Evolutionary conservation across 177 flowering plant species (phyloP).

Genomic region (Vitis hybrid): DNA sequence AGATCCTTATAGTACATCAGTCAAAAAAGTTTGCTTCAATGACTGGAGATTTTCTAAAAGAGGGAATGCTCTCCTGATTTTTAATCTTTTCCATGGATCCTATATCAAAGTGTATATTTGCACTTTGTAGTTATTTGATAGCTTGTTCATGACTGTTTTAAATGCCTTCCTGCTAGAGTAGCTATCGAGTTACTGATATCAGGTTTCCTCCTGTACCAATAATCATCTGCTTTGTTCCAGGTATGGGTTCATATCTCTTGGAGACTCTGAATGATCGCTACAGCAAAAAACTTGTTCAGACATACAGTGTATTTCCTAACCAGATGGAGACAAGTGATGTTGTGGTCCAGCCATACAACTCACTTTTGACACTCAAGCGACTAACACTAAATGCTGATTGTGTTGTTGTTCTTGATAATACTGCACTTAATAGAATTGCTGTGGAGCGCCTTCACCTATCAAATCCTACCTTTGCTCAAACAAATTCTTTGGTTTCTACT

Average conservation of each 20-base stretch:
- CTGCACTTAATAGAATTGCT: slow-evolving; percentile 93
- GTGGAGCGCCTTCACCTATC: slow-evolving; percentile 91
- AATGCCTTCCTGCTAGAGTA: slow-evolving; percentile 4
- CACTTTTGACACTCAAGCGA: slow-evolving; percentile 93
- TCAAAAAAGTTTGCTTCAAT: too few relatives aligned
- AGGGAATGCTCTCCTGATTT: too few relatives aligned
- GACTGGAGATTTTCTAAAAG: too few relatives aligned
- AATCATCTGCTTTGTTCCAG: slow-evolving; percentile 38
- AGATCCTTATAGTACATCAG: too few relatives aligned
- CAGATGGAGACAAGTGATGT: slow-evolving; percentile 99
- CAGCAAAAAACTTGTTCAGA: slow-evolving; percentile 98
- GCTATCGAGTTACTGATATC: too few relatives aligned
- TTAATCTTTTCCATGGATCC: too few relatives aligned
- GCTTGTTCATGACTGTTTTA: not conserved
- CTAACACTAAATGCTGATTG: slow-evolving; percentile 97
- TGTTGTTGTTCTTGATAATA: slow-evolving; percentile 99
- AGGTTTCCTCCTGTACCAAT: not conserved
- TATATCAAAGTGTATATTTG: too few relatives aligned
- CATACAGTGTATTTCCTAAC: slow-evolving; percentile 97
- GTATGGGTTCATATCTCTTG: slow-evolving; percentile 97
- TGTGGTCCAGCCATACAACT: slow-evolving; percentile 98
- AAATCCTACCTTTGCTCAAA: slow-evolving; percentile 94
- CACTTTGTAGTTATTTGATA: too few relatives aligned
- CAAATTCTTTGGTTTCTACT: slow-evolving; percentile 97
- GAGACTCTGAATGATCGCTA: slow-evolving; percentile 98